Base-by-base conservation (phyloP, 1,284 basidiomycete genomes). In the Melampsora larici-populina region DNA sequence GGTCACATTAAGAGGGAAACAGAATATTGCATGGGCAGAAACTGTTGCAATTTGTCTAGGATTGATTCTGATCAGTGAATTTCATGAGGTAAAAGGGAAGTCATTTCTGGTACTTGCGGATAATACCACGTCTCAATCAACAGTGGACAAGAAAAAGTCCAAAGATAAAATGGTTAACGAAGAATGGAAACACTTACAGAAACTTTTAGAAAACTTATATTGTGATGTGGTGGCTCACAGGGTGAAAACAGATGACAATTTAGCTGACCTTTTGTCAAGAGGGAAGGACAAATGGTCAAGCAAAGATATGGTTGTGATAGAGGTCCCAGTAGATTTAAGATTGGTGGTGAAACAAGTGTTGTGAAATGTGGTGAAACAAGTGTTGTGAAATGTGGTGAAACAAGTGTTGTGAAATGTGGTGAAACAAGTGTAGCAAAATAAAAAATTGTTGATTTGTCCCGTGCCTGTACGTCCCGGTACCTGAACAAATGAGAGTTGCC, bases 181-280 rank as follows among this genome's bases (percentile, higher is more conserved):
- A 40, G 64, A 66, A n/a, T 66, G 64, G 64, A 66, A 66, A 24
- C 33, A 18, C n/a, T 40, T 33, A 15, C 64, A 66, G 24, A 40
- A n/a, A 17, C 24, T 64, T 33, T 33, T 64, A 33, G 21, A 29
- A 21, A 33, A 64, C 21, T 29, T n/a, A 6, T 29, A 66, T 24
- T 13, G 33, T 15, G 33, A 66, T 21, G 33, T 66, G 13, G 13
- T 24, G 4, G 29, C 64, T 40, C 33, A 33, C 6, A 1, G 64
- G 36, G 64, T 66, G 5, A 29, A 18, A 11, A 40, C 64, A 1
- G 64, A 31, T 1, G 64, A 66, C 6, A 66, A 66, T 43, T 33
- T 26, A 11, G 64, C 64, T 1, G 64, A 66, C 33, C 13, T 43
- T 1, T 36, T 66, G 17, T 66, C 33, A 4, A 66, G 64, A 66